These are phyloP conservation scores for Marasmius fiardii DNA, from an alignment of 1,284 basidiomycete genomes.

Conservation along the genomic window DNA sequence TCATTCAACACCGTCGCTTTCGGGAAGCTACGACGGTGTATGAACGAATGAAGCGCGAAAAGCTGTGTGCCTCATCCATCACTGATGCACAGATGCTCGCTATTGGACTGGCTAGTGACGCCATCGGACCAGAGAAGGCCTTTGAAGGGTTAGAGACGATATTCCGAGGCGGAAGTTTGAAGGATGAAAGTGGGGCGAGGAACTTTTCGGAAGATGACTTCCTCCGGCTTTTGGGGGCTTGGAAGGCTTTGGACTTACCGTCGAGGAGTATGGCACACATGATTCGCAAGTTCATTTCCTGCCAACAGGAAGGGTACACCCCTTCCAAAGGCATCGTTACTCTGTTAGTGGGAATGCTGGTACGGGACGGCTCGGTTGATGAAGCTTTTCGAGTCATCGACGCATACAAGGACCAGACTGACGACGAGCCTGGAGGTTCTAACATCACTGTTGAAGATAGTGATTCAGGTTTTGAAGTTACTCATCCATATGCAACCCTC, in stretches of 20 bases:
- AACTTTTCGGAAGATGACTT: constrained; percentile 37
- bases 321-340: constrained; percentile 30
- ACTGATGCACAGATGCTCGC: constrained; percentile 40
- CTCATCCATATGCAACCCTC: constrained; percentile 34
- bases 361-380: constrained; percentile 29
- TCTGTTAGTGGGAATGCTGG: constrained; percentile 34
- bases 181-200: not conserved
- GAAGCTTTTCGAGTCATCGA: constrained; percentile 30
- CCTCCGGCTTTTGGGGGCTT: constrained; percentile 33
- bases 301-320: constrained; percentile 28
- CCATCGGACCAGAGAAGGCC: constrained; percentile 13
- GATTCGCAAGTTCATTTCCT: constrained; percentile 31
- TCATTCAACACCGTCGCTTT: constrained; percentile 32
- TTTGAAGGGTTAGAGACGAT: constrained; percentile 23
- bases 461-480: not conserved
- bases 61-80: constrained; percentile 31
- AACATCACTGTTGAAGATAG: constrained; percentile 8
- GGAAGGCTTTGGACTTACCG: constrained; percentile 25
- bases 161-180: constrained; percentile 22
- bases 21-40: constrained; percentile 36
- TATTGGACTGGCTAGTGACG: constrained; percentile 21
- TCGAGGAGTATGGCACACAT: constrained; percentile 30
- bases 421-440: not conserved
- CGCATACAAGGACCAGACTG: constrained; percentile 13
- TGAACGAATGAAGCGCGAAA: constrained; percentile 37